These are phyloP conservation scores for Euphorbia tirucalli DNA, from an alignment of 345 rosid species.

Conservation along the genomic window DNA sequence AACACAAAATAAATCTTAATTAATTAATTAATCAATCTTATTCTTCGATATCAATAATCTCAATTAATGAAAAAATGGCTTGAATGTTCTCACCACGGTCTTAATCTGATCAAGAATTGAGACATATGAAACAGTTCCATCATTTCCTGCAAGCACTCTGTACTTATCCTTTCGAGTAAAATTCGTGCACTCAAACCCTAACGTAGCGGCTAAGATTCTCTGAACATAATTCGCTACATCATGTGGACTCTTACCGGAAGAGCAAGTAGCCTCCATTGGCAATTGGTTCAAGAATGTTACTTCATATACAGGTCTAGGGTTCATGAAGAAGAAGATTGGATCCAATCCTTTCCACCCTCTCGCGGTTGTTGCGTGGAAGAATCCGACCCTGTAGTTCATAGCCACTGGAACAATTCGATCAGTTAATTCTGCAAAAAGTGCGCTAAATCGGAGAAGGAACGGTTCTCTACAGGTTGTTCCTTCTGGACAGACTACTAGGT, in stretches of 20 bases:
- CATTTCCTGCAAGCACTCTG: constrained; percentile 76
- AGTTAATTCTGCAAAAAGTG: constrained; percentile 78
- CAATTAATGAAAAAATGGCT: constrained; percentile 47
- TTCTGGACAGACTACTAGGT: constrained; percentile 82
- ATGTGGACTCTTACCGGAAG: constrained; percentile 83
- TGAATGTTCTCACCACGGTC: constrained; percentile 55
- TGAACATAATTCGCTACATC: constrained; percentile 94
- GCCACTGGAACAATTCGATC: constrained; percentile 90
- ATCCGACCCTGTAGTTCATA: constrained; percentile 86
- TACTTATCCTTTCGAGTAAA: constrained; percentile 89
- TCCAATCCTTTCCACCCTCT: constrained; percentile 89
- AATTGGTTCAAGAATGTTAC: constrained; percentile 86
- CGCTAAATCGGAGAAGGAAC: constrained; percentile 74
- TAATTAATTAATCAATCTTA: neutral
- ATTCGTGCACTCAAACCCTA: constrained; percentile 93
- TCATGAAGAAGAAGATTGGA: constrained; percentile 90
- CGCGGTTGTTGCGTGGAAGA: constrained; percentile 94
- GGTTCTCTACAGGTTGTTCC: constrained; percentile 98
- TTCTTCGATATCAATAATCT: neutral
- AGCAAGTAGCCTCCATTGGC: constrained; percentile 77
- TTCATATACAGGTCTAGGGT: constrained; percentile 87
- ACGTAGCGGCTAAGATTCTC: constrained; percentile 71
- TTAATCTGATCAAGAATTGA: constrained; percentile 51
- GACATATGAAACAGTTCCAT: constrained; percentile 64
- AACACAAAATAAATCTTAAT: neutral